A percentile compares a stretch with the other conserved stretches of the same genome.
These are phyloP conservation scores for Diaporthe velutina DNA, from an alignment of 2,329 filamentous ascomycete species.

Conservation along the genomic window DNA sequence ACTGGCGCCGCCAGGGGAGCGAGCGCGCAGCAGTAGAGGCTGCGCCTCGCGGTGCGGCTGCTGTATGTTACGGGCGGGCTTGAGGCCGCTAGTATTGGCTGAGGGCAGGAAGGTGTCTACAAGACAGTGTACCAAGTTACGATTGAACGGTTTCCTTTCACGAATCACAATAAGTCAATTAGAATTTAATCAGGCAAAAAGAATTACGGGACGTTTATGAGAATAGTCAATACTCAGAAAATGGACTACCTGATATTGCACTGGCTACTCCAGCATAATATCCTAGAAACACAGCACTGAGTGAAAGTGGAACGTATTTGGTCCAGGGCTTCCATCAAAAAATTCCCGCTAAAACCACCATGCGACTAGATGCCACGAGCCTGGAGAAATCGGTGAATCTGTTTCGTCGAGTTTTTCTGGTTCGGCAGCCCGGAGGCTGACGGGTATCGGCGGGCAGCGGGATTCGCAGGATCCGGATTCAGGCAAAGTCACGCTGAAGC, in stretches of 20 bases:
- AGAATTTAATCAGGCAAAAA: background rate
- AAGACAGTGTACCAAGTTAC: background rate
- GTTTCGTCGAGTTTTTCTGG: background rate
- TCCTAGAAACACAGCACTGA: accelerated
- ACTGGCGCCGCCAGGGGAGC: too few species aligned
- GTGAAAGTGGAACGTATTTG: background rate
- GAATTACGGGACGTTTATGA: background rate
- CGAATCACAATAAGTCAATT: background rate
- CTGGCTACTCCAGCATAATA: background rate
- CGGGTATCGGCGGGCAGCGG: background rate
- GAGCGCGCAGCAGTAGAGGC: background rate
- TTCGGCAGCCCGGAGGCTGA: background rate
- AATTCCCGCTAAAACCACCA: background rate
- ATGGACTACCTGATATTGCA: too few species aligned
- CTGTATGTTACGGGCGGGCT: background rate
- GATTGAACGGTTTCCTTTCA: background rate
- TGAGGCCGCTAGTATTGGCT: background rate
- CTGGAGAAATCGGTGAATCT: background rate
- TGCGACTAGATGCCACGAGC: background rate
- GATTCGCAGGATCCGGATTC: too few species aligned
- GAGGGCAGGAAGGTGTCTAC: background rate
- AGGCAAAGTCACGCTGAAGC: too few species aligned
- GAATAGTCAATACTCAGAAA: background rate
- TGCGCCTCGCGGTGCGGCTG: background rate
- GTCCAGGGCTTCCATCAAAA: too few species aligned